phyloP scores from a whole-genome alignment of 768 basidiomycete species.

The Dictyophora rubrovolvata region DNA sequence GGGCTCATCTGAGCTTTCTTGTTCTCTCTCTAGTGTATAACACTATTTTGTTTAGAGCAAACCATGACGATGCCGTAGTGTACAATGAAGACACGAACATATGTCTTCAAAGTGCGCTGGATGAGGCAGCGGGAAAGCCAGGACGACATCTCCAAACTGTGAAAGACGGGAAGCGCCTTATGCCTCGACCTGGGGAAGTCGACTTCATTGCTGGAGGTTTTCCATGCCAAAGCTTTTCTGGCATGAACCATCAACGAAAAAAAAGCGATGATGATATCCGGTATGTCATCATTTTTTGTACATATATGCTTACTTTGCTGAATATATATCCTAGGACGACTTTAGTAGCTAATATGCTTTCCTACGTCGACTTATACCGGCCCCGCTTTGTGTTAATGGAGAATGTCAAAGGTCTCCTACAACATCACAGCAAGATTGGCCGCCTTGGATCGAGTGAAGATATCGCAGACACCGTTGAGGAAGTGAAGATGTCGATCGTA shows the following conservation, averaged over 20 bases:
- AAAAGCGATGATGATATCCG: constrained; percentile 53
- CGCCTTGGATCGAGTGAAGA: constrained; percentile 27
- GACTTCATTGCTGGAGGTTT: constrained; percentile 74
- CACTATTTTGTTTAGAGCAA: constrained; percentile 31
- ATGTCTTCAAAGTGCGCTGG: constrained; percentile 50
- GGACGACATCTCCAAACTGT: constrained; percentile 29
- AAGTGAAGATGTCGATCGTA: constrained; percentile 43
- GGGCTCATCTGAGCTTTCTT: constrained; percentile 1
- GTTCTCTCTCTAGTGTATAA: not conserved
- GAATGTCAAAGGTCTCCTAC: constrained; percentile 57
- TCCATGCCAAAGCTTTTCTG: constrained; percentile 66
- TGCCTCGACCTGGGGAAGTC: constrained; percentile 52
- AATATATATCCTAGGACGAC: constrained; percentile 35
- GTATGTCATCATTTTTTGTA: constrained; percentile 20
- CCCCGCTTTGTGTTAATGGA: constrained; percentile 60
- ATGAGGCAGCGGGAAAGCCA: constrained; percentile 31
- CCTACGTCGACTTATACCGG: constrained; percentile 54
- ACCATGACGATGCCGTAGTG: constrained; percentile 50
- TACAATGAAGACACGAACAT: constrained; percentile 57
- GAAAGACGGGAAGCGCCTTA: constrained; percentile 28
- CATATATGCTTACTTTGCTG: not conserved
- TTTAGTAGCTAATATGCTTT: constrained; percentile 60
- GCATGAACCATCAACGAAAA: constrained; percentile 40
- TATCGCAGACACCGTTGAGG: constrained; percentile 23
- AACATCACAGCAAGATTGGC: constrained; percentile 21